phyloP scores from a whole-genome alignment of 805 yeast species.

The Candida tammaniensis region DNA sequence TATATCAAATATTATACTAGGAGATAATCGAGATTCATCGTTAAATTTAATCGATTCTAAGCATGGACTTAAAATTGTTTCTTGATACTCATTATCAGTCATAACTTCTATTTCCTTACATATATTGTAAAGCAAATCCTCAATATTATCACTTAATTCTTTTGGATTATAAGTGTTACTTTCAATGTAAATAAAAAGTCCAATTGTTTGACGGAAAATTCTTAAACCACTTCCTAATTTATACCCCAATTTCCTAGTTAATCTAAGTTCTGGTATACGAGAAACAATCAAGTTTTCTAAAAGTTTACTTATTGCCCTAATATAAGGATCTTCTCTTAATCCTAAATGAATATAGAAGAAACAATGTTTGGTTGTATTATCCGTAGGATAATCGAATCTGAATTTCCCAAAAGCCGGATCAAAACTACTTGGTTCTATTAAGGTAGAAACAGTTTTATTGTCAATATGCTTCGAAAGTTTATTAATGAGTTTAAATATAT shows the following conservation, averaged over 20 bases:
- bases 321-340: slow-evolving; percentile 3
- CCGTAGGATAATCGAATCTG: slow-evolving; percentile 2
- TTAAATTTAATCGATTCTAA: slow-evolving; percentile 1
- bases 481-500: slow-evolving; percentile 5
- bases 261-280: slow-evolving; percentile 2
- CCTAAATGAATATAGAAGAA: slow-evolving; percentile 12
- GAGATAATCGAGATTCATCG: slow-evolving; percentile 10
- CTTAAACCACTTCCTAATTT: slow-evolving; percentile 9
- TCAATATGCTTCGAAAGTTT: slow-evolving; percentile 6
- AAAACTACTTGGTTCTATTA: slow-evolving; percentile 2
- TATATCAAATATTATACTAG: slow-evolving; percentile 21
- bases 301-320: slow-evolving; percentile 7
- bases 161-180: slow-evolving; percentile 8
- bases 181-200: slow-evolving; percentile 12
- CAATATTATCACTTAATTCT: slow-evolving; percentile 6
- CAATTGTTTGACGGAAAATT: slow-evolving; percentile 11
- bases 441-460: not conserved
- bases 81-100: slow-evolving; percentile 3
- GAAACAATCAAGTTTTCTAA: slow-evolving; percentile 6
- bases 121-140: slow-evolving; percentile 8
- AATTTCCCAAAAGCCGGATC: slow-evolving; percentile 2
- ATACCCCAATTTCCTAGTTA: slow-evolving; percentile 9
- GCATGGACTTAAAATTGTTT: slow-evolving; percentile 5
- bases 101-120: not conserved
- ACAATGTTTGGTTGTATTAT: slow-evolving; percentile 4